phyloP scores from a whole-genome alignment of 805 yeast genomes.

The Starmera quercuum region DNA sequence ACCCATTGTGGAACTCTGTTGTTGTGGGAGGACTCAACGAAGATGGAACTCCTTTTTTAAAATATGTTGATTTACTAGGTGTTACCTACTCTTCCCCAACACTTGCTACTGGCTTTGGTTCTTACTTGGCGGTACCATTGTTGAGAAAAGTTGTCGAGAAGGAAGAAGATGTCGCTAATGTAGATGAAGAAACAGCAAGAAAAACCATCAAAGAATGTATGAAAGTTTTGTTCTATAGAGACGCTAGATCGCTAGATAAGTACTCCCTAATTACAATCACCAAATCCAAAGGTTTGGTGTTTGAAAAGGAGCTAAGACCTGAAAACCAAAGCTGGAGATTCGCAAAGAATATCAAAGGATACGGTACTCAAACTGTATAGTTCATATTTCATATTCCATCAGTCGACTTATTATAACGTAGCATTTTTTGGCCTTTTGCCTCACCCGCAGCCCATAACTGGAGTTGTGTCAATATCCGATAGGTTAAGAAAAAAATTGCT shows the following conservation, averaged over 20 bases:
- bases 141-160: conserved; percentile 76
- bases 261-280: conserved; percentile 75
- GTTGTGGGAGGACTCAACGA: conserved; percentile 85
- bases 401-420: no score
- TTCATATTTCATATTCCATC: no score
- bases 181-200: conserved; percentile 69
- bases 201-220: conserved; percentile 74
- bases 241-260: conserved; percentile 87
- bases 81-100: conserved; percentile 84
- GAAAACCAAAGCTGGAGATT: conserved; percentile 83
- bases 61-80: conserved; percentile 86
- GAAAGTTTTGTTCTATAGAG: conserved; percentile 94
- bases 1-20: conserved; percentile 93
- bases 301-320: conserved; percentile 61
- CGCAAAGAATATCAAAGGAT: conserved; percentile 83
- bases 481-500: no score
- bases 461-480: no score
- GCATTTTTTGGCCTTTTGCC: no score
- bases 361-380: conserved; percentile 62
- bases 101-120: conserved; percentile 94
- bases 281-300: conserved; percentile 49
- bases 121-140: conserved; percentile 88
- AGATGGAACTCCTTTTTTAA: conserved; percentile 63
- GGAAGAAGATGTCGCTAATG: conserved; percentile 66
- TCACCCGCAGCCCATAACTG: no score